Base-by-base conservation (phyloP, 1,139 yeast species). In the Debaryomyces sp. region DNA sequence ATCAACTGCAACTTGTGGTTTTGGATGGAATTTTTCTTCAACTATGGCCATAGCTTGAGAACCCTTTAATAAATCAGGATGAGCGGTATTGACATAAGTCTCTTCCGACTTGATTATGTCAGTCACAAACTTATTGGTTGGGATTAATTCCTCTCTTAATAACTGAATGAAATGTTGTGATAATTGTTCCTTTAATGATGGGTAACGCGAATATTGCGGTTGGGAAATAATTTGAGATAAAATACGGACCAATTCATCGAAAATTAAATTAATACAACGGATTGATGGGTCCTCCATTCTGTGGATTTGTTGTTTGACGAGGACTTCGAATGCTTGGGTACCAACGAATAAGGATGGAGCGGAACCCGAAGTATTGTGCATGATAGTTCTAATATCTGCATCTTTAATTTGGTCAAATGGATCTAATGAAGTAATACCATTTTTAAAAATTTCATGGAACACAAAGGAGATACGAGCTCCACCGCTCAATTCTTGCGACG, bases 381-480 rank as follows among this genome's bases (percentile, higher is more conserved):
- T 87, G 51, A 94, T 92, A n/a, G 99, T 94, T 70, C 99, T 85
- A 59, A 95, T 95, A 66, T 94, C 99, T 30, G 89, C 88, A 67
- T 94, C 99, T 73, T 91, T 92, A 62, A 94, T 92, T 68, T 92
- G 96, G 66, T 94, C 99, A 68, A 89, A 95, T 49, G 99, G 99
- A 67, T 95, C 99, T 52, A 94, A 77, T 0, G 98, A 89, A 64
- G 84, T 84, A 52, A 94, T 82, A 70, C 99, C 99, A 66, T 89
- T 91, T 66, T 92, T 87, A 76, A 85, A 94, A 51, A 94, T 88
- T 73, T 94, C 99, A 67, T 94, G 99, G 77, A 94, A 94, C 26
- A 94, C 99, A 77, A 92, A 95, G 29, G 96, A 87, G 57, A 94
- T 89, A 79, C 99, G 89, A 1, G 99, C 99, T 68, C 99, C 99